A percentile compares a stretch with the other conserved stretches of the same genome.
Conservation (phyloP, 257 asterid genomes). For the Ballota nigra region DNA sequence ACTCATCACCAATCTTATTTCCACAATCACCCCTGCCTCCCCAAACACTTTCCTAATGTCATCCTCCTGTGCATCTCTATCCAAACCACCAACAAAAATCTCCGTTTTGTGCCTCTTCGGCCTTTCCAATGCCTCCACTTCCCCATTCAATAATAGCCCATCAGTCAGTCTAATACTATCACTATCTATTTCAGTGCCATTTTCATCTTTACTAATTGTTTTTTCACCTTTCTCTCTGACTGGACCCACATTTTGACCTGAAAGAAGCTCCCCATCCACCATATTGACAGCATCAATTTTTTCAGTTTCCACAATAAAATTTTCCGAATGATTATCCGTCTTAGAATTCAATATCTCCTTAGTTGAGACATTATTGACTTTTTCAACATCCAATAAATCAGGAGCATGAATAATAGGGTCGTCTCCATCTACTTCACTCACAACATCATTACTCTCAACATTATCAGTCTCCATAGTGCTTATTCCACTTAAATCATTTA, state of each 20-base stretch:
- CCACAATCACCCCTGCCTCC: conserved; percentile 46
- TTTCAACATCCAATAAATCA: conserved; percentile 24
- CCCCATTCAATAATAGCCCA: conserved; percentile 39
- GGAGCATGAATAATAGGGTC: background rate
- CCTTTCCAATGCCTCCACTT: conserved; percentile 40
- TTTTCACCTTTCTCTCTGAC: conserved; percentile 23
- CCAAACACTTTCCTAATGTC: conserved; percentile 57
- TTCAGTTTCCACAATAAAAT: conserved; percentile 16
- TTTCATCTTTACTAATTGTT: conserved; percentile 12
- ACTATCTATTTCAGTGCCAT: conserved; percentile 28
- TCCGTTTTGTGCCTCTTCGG: conserved; percentile 48
- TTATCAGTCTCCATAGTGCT: background rate
- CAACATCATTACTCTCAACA: conserved; percentile 13
- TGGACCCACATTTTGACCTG: conserved; percentile 19
- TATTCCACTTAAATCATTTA: conserved; percentile 2
- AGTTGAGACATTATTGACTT: conserved; percentile 1
- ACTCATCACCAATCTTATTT: conserved; percentile 51
- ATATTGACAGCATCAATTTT: conserved; percentile 5
- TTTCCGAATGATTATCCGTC: conserved; percentile 7
- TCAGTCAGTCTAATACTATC: conserved; percentile 30
- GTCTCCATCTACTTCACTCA: conserved; percentile 8
- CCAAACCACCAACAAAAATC: conserved; percentile 70
- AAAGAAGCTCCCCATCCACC: conserved; percentile 5
- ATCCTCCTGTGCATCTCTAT: conserved; percentile 46
- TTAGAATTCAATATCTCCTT: conserved; percentile 17